phyloP scores from a whole-genome alignment of 208 protist genomes.

The Cochliopodium minus region DNA sequence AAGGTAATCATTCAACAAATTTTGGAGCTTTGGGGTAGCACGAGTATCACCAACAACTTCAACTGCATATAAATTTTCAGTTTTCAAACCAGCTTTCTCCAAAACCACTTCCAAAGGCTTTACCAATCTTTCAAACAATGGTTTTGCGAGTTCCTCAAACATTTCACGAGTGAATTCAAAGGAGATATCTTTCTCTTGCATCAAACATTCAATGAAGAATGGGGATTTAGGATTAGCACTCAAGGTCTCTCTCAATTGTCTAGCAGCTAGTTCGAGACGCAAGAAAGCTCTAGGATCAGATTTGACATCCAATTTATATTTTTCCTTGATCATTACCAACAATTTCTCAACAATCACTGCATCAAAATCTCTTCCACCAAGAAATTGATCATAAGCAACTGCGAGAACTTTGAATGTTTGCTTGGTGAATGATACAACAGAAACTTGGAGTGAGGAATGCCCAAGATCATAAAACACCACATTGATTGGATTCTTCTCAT shows the following conservation, averaged over 20 bases:
- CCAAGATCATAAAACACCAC: constrained; percentile 65
- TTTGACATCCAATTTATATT: constrained; percentile 62
- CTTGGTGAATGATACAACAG: constrained; percentile 52
- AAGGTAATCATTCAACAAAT: constrained; percentile 46
- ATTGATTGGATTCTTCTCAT: constrained; percentile 47
- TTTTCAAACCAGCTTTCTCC: constrained; percentile 31
- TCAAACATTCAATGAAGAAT: constrained; percentile 63
- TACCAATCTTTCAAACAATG: constrained; percentile 35
- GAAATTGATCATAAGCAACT: constrained; percentile 50
- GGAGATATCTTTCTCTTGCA: constrained; percentile 62
- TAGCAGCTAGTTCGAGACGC: constrained; percentile 53
- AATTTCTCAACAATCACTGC: constrained; percentile 51
- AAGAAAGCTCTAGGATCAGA: constrained; percentile 51
- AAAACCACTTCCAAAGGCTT: constrained; percentile 40
- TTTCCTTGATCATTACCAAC: constrained; percentile 42
- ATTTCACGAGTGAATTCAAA: constrained; percentile 26
- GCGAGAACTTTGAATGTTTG: constrained; percentile 50
- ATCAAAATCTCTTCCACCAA: constrained; percentile 60
- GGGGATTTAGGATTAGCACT: constrained; percentile 54
- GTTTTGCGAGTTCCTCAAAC: constrained; percentile 40
- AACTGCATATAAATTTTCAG: constrained; percentile 41
- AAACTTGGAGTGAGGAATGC: constrained; percentile 50
- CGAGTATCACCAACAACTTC: constrained; percentile 69
- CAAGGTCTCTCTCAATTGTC: constrained; percentile 65
- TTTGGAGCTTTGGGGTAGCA: constrained; percentile 62